Base-by-base conservation (phyloP, 73 alveolate species). In the Blepharisma stoltei region DNA sequence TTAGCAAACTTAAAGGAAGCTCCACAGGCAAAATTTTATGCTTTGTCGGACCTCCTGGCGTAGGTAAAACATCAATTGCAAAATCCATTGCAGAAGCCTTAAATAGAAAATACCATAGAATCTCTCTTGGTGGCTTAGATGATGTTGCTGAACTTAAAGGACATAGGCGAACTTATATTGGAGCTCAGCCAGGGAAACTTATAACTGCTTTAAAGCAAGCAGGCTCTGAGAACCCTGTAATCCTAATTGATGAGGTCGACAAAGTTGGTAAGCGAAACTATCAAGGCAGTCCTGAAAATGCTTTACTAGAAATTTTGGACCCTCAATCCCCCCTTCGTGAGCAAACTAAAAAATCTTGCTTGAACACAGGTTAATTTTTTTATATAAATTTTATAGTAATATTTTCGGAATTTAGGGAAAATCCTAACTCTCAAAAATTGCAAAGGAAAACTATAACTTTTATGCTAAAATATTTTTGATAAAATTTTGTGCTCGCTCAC, bases 1-100 rank as follows among this genome's bases (percentile, higher is more conserved):
- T 90, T 25, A 90, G 95, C 60, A 88, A 88, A 60, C 76, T 90
- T 54, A 76, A 53, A 55, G 86, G 87, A 41, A 69, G 90, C 21
- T 92, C 86, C 44, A 91, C 89, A 18, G 97, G 97, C 8, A 90
- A 90, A 81, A 88, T 90, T 70, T 83, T 90, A 67, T 90, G 97
- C 73, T 84, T 90, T 78, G 93, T 87, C 6, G 98, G 98, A 27
- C 98, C 98, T n/a, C 96, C 98, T 6, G 98, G 98, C 1, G 98
- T 92, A 6, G 98, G 98, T 52, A 92, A 92, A 81, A 92, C 98
- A 20, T 71, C 90, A 46, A 89, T 90, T 7, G 98, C 92, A 32
- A 83, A 89, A 77, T 73, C 80, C 0, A 73, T 47, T 2, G 77
- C 78, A 20, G 54, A 48, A 71, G 85, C 96, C 6, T 48, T 88